Base-by-base conservation (phyloP, 1,284 basidiomycete genomes). In the Apiotrichum gracile region DNA sequence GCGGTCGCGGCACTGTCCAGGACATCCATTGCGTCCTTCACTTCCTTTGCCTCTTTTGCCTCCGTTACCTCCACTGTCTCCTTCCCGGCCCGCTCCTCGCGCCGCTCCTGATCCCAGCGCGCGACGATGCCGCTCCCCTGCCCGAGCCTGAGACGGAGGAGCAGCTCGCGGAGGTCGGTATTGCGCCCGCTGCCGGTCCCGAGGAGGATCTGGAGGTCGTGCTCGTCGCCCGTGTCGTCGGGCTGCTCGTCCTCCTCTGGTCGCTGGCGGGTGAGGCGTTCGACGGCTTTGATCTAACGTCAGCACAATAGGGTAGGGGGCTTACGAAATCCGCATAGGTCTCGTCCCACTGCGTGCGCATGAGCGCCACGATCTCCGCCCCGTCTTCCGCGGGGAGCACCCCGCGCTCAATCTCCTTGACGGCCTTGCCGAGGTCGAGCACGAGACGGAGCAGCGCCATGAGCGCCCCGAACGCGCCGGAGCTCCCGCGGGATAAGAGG, bases 371-470 rank as follows among this genome's bases (percentile, higher is more conserved):
- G 53, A 75, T 62, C 14, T 78, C 77, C 13, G 78, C 55, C 4
- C 63, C 82, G 7, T 83, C 85, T 50, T 81, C 76, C 64, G 83
- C 82, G 55, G 86, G 85, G 49, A 83, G 70, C 53, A 83, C 38
- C 14, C 80, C 75, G 0, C 79, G 72, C 58, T 79, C 77, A 3
- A 85, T 65, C 54, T 87, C 84, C 12, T 84, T 84, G 4, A 85
- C 78, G 21, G 86, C 72, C 38, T 87, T 79, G 35, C 83, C 82
- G 54, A 89, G 80, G 53, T 87, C 83, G 40, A 92, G 77, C 5
- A 90, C 78, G 31, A 83, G 68, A 58, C 86, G 83, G 55, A 91
- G 75, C 22, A 82, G 78, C 25, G 81, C 78, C 47, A 83, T 81
- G 33, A 92, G 76, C 22, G 86, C 73, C 58, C 87, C 83, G 9